Base-by-base conservation (phyloP, 2,329 filamentous ascomycete genomes). In the Cryphonectria radicalis region DNA sequence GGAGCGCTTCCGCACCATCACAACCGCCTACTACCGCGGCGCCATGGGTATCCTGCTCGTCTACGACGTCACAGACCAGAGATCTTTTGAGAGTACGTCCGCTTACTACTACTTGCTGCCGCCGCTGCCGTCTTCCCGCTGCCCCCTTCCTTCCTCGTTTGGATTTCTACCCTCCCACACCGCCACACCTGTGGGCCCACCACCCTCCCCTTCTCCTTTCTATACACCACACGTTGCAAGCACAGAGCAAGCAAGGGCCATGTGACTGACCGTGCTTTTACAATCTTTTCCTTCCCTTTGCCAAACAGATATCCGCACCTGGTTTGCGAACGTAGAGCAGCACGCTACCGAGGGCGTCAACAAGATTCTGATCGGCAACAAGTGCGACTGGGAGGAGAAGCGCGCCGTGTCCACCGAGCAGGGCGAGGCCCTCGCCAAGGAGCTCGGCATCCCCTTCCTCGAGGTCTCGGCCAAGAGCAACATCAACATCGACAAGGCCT, bases 351-450 rank as follows among this genome's bases (percentile, higher is more conserved):
- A 98, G 85, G 96, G 96, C 78, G 96, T 99, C 80, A 98, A 98
- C 90, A 99, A 98, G 88, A 98, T 99, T 80, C 89, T 99, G 76
- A 98, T 99, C 77, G 96, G 96, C 81, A 99, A 99, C 89, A 99
- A 99, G 86, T 99, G 96, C 85, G 96, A 99, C 84, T 98, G 96
- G 96, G 96, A 98, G 84, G 96, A 99, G 85, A 98, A 98, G 88
- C 92, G 96, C 76, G 94, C 93, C 69, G 93, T 99, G 59, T 94
- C 93, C 66, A 97, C 93, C 72, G 95, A 98, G 82, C 92, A 94
- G 79, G 96, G 96, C 77, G 95, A 99, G 83, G 91, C 92, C 75
- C 89, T 99, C 70, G 96, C 96, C 72, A 93, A 97, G 83, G 96
- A 98, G 84, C 91, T 99, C 73, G 94, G 95, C 79, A 97, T 99